These are phyloP conservation scores for Colletotrichum chlorophyti DNA, from an alignment of 2,329 filamentous ascomycete genomes.

Conservation along the genomic window DNA sequence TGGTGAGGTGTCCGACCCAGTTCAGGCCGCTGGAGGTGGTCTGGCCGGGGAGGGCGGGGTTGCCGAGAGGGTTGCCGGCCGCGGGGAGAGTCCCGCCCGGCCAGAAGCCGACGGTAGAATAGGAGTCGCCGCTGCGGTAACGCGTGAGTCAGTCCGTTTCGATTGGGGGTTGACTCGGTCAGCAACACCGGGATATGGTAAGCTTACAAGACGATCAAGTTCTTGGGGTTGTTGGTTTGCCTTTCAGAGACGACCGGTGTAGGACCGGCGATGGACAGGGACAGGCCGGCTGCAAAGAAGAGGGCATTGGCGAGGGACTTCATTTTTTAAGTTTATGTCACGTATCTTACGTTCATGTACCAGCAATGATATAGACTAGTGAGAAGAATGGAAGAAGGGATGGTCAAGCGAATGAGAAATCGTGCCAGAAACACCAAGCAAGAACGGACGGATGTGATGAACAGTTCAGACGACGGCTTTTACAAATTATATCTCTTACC, in stretches of 20 bases:
- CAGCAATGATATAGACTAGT: constrained; percentile 6
- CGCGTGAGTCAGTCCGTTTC: constrained; percentile 7
- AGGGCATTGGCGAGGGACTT: constrained; percentile 12
- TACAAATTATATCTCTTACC: constrained; percentile 12
- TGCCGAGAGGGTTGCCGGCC: constrained; percentile 64
- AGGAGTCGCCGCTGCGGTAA: constrained; percentile 59
- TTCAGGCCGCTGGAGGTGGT: constrained; percentile 54
- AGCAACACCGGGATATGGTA: not conserved
- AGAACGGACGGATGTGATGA: not conserved
- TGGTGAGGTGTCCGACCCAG: constrained; percentile 54
- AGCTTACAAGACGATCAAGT: constrained; percentile 21
- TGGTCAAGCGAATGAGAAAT: constrained; percentile 2
- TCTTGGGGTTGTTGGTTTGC: constrained; percentile 12
- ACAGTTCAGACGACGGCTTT: not conserved
- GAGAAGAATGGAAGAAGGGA: not conserved
- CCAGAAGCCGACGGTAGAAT: constrained; percentile 65
- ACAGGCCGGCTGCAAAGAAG: constrained; percentile 20
- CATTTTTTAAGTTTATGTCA: not conserved
- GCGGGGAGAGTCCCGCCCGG: constrained; percentile 55
- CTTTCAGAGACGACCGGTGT: constrained; percentile 1
- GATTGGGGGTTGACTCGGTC: too few species aligned
- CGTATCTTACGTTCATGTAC: not conserved
- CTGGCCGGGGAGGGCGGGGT: constrained; percentile 58
- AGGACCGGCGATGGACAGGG: constrained; percentile 18
- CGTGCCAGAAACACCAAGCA: not conserved